Conservation (phyloP, 805 yeast species). For the Zygotorulaspora chibaensis region DNA sequence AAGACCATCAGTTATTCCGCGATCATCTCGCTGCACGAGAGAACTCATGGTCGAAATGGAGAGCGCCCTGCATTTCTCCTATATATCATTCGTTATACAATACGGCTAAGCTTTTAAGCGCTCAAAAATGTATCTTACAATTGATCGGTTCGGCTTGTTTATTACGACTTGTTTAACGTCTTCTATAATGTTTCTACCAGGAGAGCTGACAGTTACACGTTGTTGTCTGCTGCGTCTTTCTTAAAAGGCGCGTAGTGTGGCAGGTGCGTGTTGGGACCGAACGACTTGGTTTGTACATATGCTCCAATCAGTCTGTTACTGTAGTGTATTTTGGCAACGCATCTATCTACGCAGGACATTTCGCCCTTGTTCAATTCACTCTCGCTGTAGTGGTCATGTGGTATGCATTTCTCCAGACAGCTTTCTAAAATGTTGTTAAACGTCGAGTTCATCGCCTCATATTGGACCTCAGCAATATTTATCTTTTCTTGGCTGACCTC, state of each 20-base stretch:
- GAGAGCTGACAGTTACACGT: neutral
- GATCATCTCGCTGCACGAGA: no score
- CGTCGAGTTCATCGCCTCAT: constrained; percentile 55
- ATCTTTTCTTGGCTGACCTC: constrained; percentile 58
- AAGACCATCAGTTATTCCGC: no score
- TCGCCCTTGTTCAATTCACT: constrained; percentile 84
- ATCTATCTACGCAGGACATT: constrained; percentile 73
- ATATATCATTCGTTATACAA: no score
- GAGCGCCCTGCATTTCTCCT: no score
- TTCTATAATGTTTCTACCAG: neutral
- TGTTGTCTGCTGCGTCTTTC: neutral
- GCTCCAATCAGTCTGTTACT: constrained; percentile 64
- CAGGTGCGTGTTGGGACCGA: constrained; percentile 46
- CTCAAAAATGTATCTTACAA: no score
- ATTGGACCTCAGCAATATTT: constrained; percentile 63
- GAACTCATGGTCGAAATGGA: no score
- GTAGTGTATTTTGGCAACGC: constrained; percentile 77
- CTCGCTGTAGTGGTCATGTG: constrained; percentile 75
- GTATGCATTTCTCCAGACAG: constrained; percentile 76
- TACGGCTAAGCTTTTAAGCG: no score
- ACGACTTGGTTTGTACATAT: constrained; percentile 41
- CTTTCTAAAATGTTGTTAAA: constrained; percentile 51
- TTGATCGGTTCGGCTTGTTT: no score
- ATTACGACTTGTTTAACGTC: no score
- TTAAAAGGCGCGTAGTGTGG: constrained; percentile 27